Conservation (phyloP, 2,329 filamentous ascomycete genomes). For the Pyrenophora tritici-repentis region DNA sequence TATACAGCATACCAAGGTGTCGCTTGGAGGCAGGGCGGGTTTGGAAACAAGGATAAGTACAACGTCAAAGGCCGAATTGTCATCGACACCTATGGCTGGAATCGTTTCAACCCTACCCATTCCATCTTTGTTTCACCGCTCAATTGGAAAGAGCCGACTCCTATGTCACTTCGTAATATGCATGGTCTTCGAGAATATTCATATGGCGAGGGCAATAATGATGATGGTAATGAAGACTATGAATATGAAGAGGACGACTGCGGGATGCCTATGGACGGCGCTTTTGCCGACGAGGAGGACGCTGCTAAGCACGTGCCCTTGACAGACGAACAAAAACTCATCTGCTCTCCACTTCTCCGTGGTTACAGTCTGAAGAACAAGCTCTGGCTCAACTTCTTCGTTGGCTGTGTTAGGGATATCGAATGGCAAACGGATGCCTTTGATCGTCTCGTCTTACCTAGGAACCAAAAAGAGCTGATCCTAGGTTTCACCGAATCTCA, state of each 20-base stretch:
- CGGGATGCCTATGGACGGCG: constrained; percentile 23
- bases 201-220: constrained; percentile 6
- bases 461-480: constrained; percentile 32
- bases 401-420: constrained; percentile 52
- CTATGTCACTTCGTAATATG: background rate
- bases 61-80: constrained; percentile 56
- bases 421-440: constrained; percentile 53
- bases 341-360: constrained; percentile 53
- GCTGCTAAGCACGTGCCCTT: constrained; percentile 16
- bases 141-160: constrained; percentile 32
- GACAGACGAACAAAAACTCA: constrained; percentile 35
- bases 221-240: constrained; percentile 9
- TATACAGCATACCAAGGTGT: constrained; percentile 58
- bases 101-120: constrained; percentile 52
- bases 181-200: too few species aligned
- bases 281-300: constrained; percentile 24
- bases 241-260: constrained; percentile 11
- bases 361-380: constrained; percentile 33
- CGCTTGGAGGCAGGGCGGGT: constrained; percentile 44
- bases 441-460: constrained; percentile 47
- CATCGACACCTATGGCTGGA: constrained; percentile 60
- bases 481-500: constrained; percentile 74
- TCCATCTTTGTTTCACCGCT: constrained; percentile 48
- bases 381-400: constrained; percentile 36
- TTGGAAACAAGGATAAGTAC: constrained; percentile 48